Percentiles rank a stretch among this genome's conserved stretches.
phyloP scores from a whole-genome alignment of 805 yeast genomes.

The Teunomyces lycoperdinae region DNA sequence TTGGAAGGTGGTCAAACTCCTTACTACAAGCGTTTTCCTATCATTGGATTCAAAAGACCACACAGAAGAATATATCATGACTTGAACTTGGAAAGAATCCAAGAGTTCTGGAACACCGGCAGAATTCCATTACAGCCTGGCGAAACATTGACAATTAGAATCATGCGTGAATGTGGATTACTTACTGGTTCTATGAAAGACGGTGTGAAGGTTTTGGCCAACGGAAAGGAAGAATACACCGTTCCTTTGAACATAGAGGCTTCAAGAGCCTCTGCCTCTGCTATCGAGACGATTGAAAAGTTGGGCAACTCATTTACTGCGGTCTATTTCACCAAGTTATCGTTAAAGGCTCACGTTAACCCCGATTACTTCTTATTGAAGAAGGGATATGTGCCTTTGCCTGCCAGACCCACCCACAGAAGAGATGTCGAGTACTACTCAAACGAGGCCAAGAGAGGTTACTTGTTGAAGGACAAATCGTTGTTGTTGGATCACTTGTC shows the following conservation, averaged over 20 bases:
- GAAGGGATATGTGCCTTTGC: constrained; percentile 78
- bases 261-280: constrained; percentile 71
- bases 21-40: constrained; percentile 77
- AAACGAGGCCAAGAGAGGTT: constrained; percentile 71
- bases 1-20: constrained; percentile 99
- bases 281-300: constrained; percentile 68
- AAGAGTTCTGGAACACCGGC: constrained; percentile 65
- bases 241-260: constrained; percentile 77
- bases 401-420: constrained; percentile 81
- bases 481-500: constrained; percentile 36
- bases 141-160: constrained; percentile 69
- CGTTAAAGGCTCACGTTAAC: constrained; percentile 69
- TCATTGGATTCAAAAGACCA: constrained; percentile 77
- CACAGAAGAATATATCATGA: constrained; percentile 52
- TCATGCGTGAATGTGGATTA: constrained; percentile 72
- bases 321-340: constrained; percentile 59
- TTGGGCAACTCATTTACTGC: constrained; percentile 76
- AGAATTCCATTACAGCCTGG: constrained; percentile 57
- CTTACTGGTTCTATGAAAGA: constrained; percentile 67
- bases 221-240: constrained; percentile 49
- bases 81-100: constrained; percentile 67
- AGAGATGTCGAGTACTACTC: constrained; percentile 80
- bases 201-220: constrained; percentile 81
- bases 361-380: constrained; percentile 68
- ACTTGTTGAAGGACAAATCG: constrained; percentile 46